These are phyloP conservation scores for Alloteropsis semialata DNA, from an alignment of 176 grass and related monocot genomes.

Conservation along the genomic window DNA sequence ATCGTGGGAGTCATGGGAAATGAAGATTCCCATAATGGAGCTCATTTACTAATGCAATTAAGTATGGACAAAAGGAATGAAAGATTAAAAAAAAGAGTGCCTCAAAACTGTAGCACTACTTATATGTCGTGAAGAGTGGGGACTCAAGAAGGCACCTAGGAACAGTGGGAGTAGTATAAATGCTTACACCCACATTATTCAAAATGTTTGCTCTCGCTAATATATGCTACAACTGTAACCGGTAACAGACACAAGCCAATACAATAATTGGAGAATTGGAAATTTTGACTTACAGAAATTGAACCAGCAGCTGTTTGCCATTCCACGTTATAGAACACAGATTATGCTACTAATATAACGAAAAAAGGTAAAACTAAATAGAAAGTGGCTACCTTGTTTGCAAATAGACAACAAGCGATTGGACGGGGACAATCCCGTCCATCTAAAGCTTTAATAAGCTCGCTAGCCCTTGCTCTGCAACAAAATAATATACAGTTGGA, in stretches of 20 bases:
- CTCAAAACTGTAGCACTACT: neutral
- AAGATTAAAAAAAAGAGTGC: neutral
- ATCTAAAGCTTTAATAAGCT: slow-evolving; percentile 56
- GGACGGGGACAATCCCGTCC: slow-evolving; percentile 45
- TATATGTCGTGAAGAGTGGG: neutral
- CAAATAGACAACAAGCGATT: slow-evolving; percentile 45
- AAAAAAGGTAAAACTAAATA: neutral
- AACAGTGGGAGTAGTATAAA: neutral
- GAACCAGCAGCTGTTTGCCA: neutral
- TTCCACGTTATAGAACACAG: neutral
- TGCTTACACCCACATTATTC: neutral
- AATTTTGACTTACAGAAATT: neutral
- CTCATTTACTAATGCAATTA: neutral
- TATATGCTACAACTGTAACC: neutral
- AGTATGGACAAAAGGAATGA: neutral
- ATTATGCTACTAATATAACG: slow-evolving; percentile 2
- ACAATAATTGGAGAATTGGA: neutral
- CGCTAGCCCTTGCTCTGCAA: slow-evolving; percentile 42
- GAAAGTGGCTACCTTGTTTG: slow-evolving; percentile 40
- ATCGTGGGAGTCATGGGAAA: neutral
- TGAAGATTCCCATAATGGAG: neutral
- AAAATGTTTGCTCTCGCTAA: neutral
- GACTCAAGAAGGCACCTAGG: neutral
- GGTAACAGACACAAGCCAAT: neutral
- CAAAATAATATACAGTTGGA: neutral